Percentiles rank a stretch among this genome's conserved stretches.
Conservation (phyloP, 192 early-diverging fungal genomes). For the Dissophora globulifera region DNA sequence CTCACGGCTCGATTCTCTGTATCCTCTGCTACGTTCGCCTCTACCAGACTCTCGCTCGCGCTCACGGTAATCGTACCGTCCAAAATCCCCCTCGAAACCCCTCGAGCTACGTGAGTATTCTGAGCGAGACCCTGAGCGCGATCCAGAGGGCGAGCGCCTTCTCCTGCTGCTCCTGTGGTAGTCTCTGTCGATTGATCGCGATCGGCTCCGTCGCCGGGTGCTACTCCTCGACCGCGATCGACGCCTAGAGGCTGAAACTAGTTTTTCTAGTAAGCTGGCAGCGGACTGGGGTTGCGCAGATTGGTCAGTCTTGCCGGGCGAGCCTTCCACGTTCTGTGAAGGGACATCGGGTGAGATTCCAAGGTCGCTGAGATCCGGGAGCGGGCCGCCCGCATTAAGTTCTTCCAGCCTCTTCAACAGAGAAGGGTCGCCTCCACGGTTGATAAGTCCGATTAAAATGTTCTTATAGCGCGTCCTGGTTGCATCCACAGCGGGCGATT, state of each 20-base stretch:
- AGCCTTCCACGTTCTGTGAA: constrained; percentile 16
- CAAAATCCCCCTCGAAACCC: constrained; percentile 31
- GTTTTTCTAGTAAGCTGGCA: constrained; percentile 23
- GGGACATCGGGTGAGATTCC: constrained; percentile 18
- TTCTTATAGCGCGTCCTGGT: constrained; percentile 35
- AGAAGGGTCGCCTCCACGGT: constrained; percentile 44
- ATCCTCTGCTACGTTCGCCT: constrained; percentile 5
- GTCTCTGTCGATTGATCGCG: constrained; percentile 30
- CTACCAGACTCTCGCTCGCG: constrained; percentile 11
- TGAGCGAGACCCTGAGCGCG: constrained; percentile 30
- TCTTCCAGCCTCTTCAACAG: constrained; percentile 46
- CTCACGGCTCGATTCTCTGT: constrained; percentile 23
- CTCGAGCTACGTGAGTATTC: constrained; percentile 40
- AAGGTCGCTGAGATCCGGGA: constrained; percentile 41
- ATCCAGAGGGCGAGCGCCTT: constrained; percentile 17
- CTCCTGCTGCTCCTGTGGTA: constrained; percentile 27
- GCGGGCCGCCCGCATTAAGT: constrained; percentile 32
- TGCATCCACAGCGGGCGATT: constrained; percentile 23
- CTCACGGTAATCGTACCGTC: constrained; percentile 31
- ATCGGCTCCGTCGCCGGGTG: constrained; percentile 33
- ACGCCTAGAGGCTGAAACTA: constrained; percentile 35
- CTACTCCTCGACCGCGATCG: constrained; percentile 37
- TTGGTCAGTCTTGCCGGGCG: neutral
- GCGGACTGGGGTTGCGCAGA: constrained; percentile 9
- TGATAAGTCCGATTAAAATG: constrained; percentile 39